Conservation (phyloP, 2,329 filamentous ascomycete genomes). For the Huntiella omanensis region DNA sequence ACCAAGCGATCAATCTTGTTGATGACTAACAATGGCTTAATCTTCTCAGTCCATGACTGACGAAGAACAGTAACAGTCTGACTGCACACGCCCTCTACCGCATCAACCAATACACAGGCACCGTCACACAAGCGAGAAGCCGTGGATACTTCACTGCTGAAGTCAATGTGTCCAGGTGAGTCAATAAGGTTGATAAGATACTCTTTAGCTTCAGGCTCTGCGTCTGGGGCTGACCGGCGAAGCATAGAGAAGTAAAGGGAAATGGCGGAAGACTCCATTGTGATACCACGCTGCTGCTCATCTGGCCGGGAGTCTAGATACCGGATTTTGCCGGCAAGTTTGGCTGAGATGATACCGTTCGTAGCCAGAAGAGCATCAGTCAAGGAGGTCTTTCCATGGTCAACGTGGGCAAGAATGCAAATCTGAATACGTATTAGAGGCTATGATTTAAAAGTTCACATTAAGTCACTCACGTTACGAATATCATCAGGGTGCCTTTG, state of each 20-base stretch:
- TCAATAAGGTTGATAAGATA: conserved; percentile 96
- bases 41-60: conserved; percentile 87
- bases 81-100: conserved; percentile 93
- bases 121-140: conserved; percentile 89
- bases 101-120: conserved; percentile 84
- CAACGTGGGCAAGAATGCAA: conserved; percentile 88
- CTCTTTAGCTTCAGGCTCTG: conserved; percentile 55
- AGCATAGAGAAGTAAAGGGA: conserved; percentile 91
- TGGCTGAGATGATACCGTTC: conserved; percentile 97
- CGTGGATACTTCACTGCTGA: conserved; percentile 93
- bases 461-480: conserved; percentile 52
- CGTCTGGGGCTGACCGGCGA: conserved; percentile 49
- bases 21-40: conserved; percentile 86
- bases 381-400: conserved; percentile 95
- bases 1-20: conserved; percentile 96
- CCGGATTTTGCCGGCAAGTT: conserved; percentile 91
- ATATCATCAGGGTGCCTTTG: conserved; percentile 78
- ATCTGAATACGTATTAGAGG: conserved; percentile 35
- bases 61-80: conserved; percentile 93
- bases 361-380: conserved; percentile 92
- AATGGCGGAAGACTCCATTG: conserved; percentile 99
- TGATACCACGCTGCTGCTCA: conserved; percentile 89
- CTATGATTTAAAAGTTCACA: background rate
- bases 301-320: conserved; percentile 93
- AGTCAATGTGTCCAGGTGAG: conserved; percentile 95